A percentile compares a stretch with the other conserved stretches of the same genome.
These are phyloP conservation scores for Biscogniauxia sp. DNA, from an alignment of 2,329 filamentous ascomycete species.

Conservation along the genomic window DNA sequence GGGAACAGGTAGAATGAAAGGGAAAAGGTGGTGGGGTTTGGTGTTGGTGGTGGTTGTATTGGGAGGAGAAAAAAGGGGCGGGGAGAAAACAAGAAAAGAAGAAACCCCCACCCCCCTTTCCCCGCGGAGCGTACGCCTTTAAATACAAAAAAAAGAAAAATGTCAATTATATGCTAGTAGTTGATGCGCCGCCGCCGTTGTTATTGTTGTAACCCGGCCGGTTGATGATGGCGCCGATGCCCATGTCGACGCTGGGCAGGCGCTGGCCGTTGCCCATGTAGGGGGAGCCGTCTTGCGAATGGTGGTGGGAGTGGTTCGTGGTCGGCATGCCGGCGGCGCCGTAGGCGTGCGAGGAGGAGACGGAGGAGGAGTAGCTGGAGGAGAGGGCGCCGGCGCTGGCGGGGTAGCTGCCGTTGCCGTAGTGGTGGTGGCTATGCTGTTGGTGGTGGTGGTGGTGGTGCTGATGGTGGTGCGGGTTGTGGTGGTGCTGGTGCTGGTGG, in stretches of 20 bases:
- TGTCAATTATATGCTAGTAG: slow-evolving; percentile 19
- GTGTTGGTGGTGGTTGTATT: too few relatives aligned
- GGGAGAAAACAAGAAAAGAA: slow-evolving; percentile 8
- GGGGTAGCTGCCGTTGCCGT: slow-evolving; percentile 27
- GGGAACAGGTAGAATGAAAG: neutral
- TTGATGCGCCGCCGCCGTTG: slow-evolving; percentile 4
- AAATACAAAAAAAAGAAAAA: neutral
- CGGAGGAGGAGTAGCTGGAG: slow-evolving; percentile 52
- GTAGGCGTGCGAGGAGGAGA: slow-evolving; percentile 45
- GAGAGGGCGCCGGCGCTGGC: slow-evolving; percentile 28
- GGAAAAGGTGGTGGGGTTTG: too few relatives aligned
- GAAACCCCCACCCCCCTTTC: too few relatives aligned
- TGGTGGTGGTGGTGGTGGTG: slow-evolving; percentile 23
- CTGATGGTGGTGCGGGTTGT: slow-evolving; percentile 22
- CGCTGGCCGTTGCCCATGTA: slow-evolving; percentile 48
- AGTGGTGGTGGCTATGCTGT: slow-evolving; percentile 27
- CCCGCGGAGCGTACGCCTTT: neutral
- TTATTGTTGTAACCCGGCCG: slow-evolving; percentile 34
- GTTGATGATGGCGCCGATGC: slow-evolving; percentile 59
- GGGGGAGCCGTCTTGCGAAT: slow-evolving; percentile 42
- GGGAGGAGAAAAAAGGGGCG: neutral
- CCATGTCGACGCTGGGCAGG: slow-evolving; percentile 58
- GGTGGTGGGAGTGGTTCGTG: slow-evolving; percentile 27
- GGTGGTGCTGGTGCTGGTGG: slow-evolving; percentile 23
- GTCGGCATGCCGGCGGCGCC: slow-evolving; percentile 23